phyloP scores from a whole-genome alignment of 2,329 filamentous ascomycete genomes.

The Pseudopyricularia cyperi region DNA sequence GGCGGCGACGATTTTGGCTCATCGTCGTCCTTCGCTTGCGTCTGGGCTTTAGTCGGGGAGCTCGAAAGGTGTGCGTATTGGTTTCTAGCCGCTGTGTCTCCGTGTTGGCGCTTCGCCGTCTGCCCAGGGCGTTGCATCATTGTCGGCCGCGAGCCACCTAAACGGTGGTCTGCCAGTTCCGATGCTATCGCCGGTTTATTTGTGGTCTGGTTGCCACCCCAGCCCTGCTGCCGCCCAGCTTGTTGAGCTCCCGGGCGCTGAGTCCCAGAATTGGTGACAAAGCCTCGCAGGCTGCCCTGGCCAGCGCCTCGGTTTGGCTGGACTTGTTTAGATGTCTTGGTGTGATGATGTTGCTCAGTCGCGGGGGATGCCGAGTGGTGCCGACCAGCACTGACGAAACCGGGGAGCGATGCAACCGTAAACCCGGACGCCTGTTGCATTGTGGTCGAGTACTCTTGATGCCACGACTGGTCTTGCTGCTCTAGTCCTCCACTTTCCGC shows the following conservation, averaged over 20 bases:
- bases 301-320: background rate
- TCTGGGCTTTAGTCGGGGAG: conserved; percentile 25
- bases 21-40: conserved; percentile 7
- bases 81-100: conserved; percentile 19
- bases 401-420: conserved; percentile 41
- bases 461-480: conserved; percentile 20
- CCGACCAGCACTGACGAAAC: conserved; percentile 49
- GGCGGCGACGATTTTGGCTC: conserved; percentile 14
- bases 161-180: conserved; percentile 24
- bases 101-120: conserved; percentile 9
- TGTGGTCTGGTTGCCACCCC: conserved; percentile 3
- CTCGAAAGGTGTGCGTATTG: conserved; percentile 47
- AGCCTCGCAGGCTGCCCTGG: conserved; percentile 29
- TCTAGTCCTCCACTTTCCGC: conserved; percentile 15
- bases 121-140: conserved; percentile 18
- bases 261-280: conserved; percentile 13
- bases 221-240: background rate
- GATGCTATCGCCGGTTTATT: conserved; percentile 15
- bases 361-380: conserved; percentile 30
- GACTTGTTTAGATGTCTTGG: background rate
- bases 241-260: conserved; percentile 4
- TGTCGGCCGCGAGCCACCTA: conserved; percentile 18
- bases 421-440: conserved; percentile 48
- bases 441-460: conserved; percentile 40
- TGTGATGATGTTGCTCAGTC: background rate